phyloP scores from a whole-genome alignment of 2,329 filamentous ascomycete genomes.

The Phialophora chinensis region DNA sequence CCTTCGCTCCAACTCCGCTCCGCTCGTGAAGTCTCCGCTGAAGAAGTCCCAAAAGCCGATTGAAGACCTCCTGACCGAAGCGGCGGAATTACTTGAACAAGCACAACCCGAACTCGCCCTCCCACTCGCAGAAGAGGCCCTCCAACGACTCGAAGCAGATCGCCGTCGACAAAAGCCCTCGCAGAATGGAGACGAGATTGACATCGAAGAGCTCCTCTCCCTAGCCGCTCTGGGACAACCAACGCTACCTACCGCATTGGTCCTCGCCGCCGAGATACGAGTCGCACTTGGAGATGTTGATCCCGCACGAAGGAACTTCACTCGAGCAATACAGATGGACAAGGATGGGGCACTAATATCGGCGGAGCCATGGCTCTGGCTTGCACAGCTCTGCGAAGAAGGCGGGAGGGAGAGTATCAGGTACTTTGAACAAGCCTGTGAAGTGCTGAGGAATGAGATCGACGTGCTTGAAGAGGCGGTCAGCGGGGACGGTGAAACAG shows the following conservation, averaged over 20 bases:
- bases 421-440: conserved; percentile 70
- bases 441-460: conserved; percentile 66
- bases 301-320: conserved; percentile 73
- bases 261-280: conserved; percentile 79
- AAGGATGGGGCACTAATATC: conserved; percentile 64
- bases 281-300: conserved; percentile 84
- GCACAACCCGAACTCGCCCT: conserved; percentile 65
- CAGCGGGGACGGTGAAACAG: conserved; percentile 38
- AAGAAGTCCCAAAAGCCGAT: conserved; percentile 56
- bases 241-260: conserved; percentile 62
- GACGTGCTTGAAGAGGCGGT: conserved; percentile 40
- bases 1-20: conserved; percentile 29
- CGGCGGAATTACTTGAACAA: conserved; percentile 63
- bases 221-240: conserved; percentile 37
- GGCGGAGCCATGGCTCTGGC: conserved; percentile 71
- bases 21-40: conserved; percentile 51
- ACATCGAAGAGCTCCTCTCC: conserved; percentile 36
- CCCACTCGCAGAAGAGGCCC: conserved; percentile 59
- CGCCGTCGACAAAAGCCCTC: conserved; percentile 40
- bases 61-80: conserved; percentile 62
- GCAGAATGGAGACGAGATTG: conserved; percentile 19
- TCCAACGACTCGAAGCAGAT: conserved; percentile 43
- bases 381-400: conserved; percentile 81
- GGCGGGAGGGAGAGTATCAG: conserved; percentile 65
- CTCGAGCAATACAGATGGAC: conserved; percentile 76